Percentiles rank a stretch among this genome's conserved stretches.
Evolutionary conservation across 1,284 basidiomycete species (phyloP).

Genomic region (Salmacisia buchloeana): DNA sequence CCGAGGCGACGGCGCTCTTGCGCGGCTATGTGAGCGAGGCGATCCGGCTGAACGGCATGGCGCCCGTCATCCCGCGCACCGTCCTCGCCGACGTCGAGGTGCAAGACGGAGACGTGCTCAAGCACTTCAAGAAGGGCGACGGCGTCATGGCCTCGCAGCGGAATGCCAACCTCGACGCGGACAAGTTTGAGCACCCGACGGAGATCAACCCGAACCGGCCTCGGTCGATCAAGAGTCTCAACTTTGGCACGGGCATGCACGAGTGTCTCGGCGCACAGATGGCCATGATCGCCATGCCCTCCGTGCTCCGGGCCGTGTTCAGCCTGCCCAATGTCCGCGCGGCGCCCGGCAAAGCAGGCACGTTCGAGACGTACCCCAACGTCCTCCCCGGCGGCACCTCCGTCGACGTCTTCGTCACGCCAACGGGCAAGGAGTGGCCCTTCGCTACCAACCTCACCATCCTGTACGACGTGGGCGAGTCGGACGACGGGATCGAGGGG

Average conservation of each 20-base stretch:
- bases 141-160: slow-evolving; percentile 3
- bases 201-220: background rate
- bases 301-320: slow-evolving; percentile 3
- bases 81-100: background rate
- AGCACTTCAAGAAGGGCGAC: slow-evolving; percentile 3
- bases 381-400: background rate
- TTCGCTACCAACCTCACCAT: slow-evolving; percentile 2
- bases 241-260: slow-evolving; percentile 4
- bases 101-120: background rate
- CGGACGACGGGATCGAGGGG: background rate
- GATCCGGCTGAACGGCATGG: background rate
- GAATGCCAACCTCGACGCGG: background rate
- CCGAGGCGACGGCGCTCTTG: background rate
- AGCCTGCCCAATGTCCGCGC: slow-evolving; percentile 5
- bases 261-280: slow-evolving; percentile 7
- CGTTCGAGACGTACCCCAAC: background rate
- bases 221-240: background rate
- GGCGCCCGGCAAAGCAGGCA: background rate
- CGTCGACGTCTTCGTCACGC: background rate
- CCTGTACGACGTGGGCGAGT: background rate
- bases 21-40: slow-evolving; percentile 3
- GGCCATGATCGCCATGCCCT: slow-evolving; percentile 2
- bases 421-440: background rate
- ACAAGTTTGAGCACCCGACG: background rate
- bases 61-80: background rate